phyloP scores from a whole-genome alignment of 768 basidiomycete species.

The Pleurotus cornucopiae region DNA sequence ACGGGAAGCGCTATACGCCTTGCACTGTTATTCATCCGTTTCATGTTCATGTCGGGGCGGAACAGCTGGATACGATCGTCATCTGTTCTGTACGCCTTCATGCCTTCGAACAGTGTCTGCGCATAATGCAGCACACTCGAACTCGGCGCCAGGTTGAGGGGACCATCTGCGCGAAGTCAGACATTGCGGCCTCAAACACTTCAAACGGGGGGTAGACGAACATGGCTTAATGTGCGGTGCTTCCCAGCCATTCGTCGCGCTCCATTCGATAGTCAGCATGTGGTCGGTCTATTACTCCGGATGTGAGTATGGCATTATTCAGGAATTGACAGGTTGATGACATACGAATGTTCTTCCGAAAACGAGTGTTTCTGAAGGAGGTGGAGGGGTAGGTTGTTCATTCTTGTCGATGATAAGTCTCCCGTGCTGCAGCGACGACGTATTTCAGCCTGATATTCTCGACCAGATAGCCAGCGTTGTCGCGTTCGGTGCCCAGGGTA shows the following conservation, averaged over 20 bases:
- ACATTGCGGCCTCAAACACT: slow-evolving; percentile 3
- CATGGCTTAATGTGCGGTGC: slow-evolving; percentile 80
- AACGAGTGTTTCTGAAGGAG: slow-evolving; percentile 62
- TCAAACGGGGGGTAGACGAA: slow-evolving; percentile 30
- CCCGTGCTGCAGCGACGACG: slow-evolving; percentile 35
- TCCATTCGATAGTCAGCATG: slow-evolving; percentile 82
- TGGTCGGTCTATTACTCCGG: slow-evolving; percentile 62
- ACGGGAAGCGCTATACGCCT: slow-evolving; percentile 74
- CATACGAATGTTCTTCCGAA: slow-evolving; percentile 86
- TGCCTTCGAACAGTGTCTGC: slow-evolving; percentile 86
- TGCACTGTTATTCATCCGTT: slow-evolving; percentile 87
- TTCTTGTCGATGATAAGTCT: slow-evolving; percentile 46
- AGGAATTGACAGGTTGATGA: slow-evolving; percentile 9
- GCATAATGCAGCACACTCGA: slow-evolving; percentile 89
- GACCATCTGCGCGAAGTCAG: slow-evolving; percentile 48
- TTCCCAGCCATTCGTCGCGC: slow-evolving; percentile 71
- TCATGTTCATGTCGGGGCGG: slow-evolving; percentile 97
- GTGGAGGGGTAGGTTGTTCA: slow-evolving; percentile 52
- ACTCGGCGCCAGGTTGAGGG: slow-evolving; percentile 72
- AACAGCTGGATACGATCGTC: slow-evolving; percentile 78
- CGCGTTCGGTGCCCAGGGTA: neutral
- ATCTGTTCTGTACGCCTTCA: slow-evolving; percentile 86
- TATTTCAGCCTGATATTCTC: too few species aligned
- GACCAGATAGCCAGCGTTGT: neutral
- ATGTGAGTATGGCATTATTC: neutral